These are phyloP conservation scores for Wakefieldia striispora DNA, from an alignment of 768 basidiomycete species.

Conservation along the genomic window DNA sequence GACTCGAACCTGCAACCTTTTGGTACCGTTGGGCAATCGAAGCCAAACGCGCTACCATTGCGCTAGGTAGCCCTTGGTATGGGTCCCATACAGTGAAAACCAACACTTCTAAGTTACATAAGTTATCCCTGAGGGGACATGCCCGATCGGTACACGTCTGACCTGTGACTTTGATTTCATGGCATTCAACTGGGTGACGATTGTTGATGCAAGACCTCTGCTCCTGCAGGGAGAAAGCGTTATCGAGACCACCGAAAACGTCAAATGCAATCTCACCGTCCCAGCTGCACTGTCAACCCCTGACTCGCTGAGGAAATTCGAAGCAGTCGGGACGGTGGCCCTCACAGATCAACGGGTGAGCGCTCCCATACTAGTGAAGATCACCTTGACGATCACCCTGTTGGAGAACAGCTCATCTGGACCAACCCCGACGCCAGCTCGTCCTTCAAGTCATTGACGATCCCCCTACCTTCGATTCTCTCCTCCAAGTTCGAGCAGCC, in stretches of 20 bases:
- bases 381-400: slow-evolving; percentile 4
- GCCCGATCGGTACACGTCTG: too few species aligned
- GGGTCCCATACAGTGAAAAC: background rate
- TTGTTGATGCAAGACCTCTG: slow-evolving; percentile 53
- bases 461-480: slow-evolving; percentile 64
- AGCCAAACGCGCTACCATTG: slow-evolving; percentile 97
- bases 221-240: slow-evolving; percentile 62
- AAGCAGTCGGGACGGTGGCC: slow-evolving; percentile 54
- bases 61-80: slow-evolving; percentile 66
- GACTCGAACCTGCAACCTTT: slow-evolving; percentile 97
- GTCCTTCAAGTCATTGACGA: slow-evolving; percentile 42
- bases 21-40: slow-evolving; percentile 77
- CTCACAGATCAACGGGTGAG: slow-evolving; percentile 76
- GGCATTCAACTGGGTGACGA: slow-evolving; percentile 80
- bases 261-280: slow-evolving; percentile 55
- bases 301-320: slow-evolving; percentile 55
- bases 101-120: background rate
- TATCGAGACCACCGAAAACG: slow-evolving; percentile 57
- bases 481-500: slow-evolving; percentile 77
- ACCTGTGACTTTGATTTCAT: slow-evolving; percentile 34
- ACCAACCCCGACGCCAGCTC: slow-evolving; percentile 36
- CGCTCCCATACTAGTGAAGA: background rate
- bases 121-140: too few species aligned
- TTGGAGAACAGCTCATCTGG: slow-evolving; percentile 59
- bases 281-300: slow-evolving; percentile 50